phyloP scores from a whole-genome alignment of 2,329 filamentous ascomycete genomes.

The Verticillium klebahnii region DNA sequence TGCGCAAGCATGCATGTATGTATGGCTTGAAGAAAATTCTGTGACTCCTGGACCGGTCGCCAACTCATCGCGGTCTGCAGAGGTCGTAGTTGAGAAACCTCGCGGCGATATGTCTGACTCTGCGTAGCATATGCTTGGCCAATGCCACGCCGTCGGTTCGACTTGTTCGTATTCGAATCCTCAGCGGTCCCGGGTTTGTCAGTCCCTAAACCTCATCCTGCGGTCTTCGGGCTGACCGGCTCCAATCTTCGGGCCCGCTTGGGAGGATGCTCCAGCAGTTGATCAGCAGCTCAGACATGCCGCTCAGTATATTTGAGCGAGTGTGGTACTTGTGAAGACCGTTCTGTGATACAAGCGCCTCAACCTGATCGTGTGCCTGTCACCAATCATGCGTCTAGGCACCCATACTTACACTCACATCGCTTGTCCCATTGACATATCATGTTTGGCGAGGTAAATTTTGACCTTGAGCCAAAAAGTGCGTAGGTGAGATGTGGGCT shows the following conservation, averaged over 20 bases:
- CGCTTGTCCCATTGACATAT: background rate
- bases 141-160: background rate
- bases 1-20: background rate
- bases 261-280: background rate
- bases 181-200: background rate
- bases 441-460: background rate
- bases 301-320: background rate
- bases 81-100: background rate
- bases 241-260: background rate
- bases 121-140: background rate
- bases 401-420: background rate
- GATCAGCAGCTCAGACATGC: background rate
- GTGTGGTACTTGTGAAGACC: background rate
- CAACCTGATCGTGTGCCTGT: background rate
- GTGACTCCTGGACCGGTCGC: background rate
- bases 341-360: background rate
- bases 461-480: background rate
- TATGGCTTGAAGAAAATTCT: background rate
- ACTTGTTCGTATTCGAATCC: background rate
- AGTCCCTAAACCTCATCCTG: background rate
- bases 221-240: background rate
- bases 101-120: background rate
- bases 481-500: background rate
- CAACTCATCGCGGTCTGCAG: background rate
- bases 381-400: background rate